These are phyloP conservation scores for Hyphodiscus sp. DNA, from an alignment of 2,329 filamentous ascomycete genomes.

Conservation along the genomic window DNA sequence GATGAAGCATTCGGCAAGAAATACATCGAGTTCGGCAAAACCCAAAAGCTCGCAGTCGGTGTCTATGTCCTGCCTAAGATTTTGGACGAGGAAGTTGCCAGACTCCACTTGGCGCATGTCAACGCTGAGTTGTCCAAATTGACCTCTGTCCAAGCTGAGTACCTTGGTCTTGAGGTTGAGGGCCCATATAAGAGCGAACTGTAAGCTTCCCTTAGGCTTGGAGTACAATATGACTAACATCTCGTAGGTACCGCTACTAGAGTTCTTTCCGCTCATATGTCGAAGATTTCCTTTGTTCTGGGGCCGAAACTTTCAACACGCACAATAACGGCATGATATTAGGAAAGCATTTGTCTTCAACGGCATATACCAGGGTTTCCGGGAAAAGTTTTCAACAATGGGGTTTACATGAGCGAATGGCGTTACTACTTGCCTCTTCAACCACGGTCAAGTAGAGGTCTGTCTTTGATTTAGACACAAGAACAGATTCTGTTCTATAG, in stretches of 20 bases:
- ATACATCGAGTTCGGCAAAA: conserved; percentile 93
- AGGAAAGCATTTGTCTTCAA: conserved; percentile 55
- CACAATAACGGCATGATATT: conserved; percentile 55
- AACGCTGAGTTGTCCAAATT: conserved; percentile 91
- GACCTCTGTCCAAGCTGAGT: conserved; percentile 82
- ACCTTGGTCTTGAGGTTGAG: conserved; percentile 78
- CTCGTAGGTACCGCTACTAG: conserved; percentile 31
- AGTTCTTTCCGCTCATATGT: conserved; percentile 12
- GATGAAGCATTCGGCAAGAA: conserved; percentile 85
- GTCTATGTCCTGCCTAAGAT: conserved; percentile 99
- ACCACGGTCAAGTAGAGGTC: conserved; percentile 33
- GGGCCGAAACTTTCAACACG: conserved; percentile 31
- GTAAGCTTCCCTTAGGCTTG: conserved; percentile 42
- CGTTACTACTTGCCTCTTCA: conserved; percentile 34
- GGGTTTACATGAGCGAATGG: conserved; percentile 28
- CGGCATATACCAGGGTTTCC: conserved; percentile 41
- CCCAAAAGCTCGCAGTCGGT: conserved; percentile 80
- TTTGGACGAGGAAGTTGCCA: conserved; percentile 96
- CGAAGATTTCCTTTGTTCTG: conserved; percentile 19
- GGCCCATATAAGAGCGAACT: conserved; percentile 96
- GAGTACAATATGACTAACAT: conserved; percentile 9
- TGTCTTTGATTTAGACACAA: conserved; percentile 26
- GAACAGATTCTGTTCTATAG: conserved; percentile 17
- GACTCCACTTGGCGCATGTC: conserved; percentile 86
- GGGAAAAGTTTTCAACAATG: conserved; percentile 32